phyloP scores from a whole-genome alignment of 2,329 filamentous ascomycete genomes.

The Monosporascus sp. region DNA sequence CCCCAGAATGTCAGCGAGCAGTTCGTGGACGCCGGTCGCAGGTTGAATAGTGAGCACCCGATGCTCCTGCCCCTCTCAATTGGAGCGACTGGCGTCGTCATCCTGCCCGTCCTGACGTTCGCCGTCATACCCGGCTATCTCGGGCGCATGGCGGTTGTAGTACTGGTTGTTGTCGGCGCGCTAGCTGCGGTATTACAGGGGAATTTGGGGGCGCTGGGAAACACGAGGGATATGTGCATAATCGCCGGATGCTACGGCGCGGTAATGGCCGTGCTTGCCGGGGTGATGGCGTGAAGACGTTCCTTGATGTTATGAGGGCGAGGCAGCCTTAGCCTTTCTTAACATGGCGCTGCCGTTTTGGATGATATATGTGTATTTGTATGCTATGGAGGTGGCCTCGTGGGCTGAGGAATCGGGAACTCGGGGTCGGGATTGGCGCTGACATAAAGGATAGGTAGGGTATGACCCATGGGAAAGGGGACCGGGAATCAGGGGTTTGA shows the following conservation, averaged over 20 bases:
- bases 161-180: constrained; percentile 41
- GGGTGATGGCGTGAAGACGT: constrained; percentile 12
- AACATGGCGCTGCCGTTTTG: no score
- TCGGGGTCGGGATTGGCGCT: no score
- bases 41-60: constrained; percentile 8
- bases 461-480: no score
- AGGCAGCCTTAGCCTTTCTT: no score
- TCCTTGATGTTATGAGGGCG: no score
- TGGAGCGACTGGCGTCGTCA: constrained; percentile 44
- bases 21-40: constrained; percentile 6
- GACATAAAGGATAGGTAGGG: no score
- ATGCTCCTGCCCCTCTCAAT: constrained; percentile 29
- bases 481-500: no score
- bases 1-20: background rate
- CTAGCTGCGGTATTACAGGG: constrained; percentile 7
- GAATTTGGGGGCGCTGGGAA: constrained; percentile 22
- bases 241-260: constrained; percentile 29
- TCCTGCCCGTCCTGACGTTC: constrained; percentile 56
- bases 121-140: constrained; percentile 50
- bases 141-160: constrained; percentile 52
- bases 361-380: no score
- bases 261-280: constrained; percentile 31
- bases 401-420: no score
- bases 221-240: constrained; percentile 15
- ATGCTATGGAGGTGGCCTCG: no score